Evolutionary conservation across 495 filamentous ascomycete genomes (phyloP).

Genomic region (Talaromyces borbonicus): DNA sequence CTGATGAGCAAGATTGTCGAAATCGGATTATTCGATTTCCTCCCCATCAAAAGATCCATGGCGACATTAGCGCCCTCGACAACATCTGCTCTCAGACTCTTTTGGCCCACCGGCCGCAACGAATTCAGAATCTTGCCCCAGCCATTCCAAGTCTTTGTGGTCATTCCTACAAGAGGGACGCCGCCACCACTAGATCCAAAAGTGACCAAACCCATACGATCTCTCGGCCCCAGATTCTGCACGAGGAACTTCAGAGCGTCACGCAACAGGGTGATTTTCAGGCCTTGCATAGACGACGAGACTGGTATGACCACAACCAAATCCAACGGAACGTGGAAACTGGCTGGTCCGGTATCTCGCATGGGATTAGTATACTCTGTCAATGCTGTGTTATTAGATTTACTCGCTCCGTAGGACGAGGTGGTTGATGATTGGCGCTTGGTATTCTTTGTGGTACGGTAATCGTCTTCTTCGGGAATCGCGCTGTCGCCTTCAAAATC

Average conservation of each 20-base stretch:
- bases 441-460: slow-evolving; percentile 52
- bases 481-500: slow-evolving; percentile 73
- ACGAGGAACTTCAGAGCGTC: slow-evolving; percentile 93
- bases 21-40: slow-evolving; percentile 91
- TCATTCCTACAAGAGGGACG: slow-evolving; percentile 95
- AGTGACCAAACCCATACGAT: slow-evolving; percentile 95
- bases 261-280: slow-evolving; percentile 94
- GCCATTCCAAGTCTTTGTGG: slow-evolving; percentile 83
- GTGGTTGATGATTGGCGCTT: slow-evolving; percentile 80
- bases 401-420: slow-evolving; percentile 66
- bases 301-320: slow-evolving; percentile 96
- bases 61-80: slow-evolving; percentile 97
- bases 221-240: slow-evolving; percentile 79
- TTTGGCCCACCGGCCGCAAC: slow-evolving; percentile 89
- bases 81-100: slow-evolving; percentile 91
- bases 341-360: slow-evolving; percentile 39
- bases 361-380: slow-evolving; percentile 59
- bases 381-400: slow-evolving; percentile 36
- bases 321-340: slow-evolving; percentile 84
- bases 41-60: slow-evolving; percentile 98
- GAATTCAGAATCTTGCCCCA: slow-evolving; percentile 84
- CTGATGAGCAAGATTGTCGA: slow-evolving; percentile 96
- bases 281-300: slow-evolving; percentile 96
- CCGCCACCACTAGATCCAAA: slow-evolving; percentile 94
- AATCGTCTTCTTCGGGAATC: slow-evolving; percentile 89